phyloP scores from a whole-genome alignment of 108 stramenopile genomes.

The Licmophora abbreviata region DNA sequence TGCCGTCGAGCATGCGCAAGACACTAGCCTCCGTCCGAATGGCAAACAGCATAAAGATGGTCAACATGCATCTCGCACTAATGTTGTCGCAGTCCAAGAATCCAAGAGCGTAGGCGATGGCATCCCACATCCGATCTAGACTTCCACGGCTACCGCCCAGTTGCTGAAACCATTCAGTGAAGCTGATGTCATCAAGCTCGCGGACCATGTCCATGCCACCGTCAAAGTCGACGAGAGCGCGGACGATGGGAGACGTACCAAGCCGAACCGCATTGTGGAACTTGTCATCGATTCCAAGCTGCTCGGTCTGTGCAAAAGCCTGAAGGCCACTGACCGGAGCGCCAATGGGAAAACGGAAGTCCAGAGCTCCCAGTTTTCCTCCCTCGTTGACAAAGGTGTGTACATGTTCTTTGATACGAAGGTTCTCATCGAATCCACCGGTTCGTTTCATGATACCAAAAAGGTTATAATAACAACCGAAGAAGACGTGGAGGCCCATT shows the following conservation, averaged over 20 bases:
- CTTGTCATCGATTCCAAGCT: conserved; percentile 84
- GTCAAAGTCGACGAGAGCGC: conserved; percentile 92
- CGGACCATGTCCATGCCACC: conserved; percentile 95
- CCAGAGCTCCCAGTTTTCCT: conserved; percentile 77
- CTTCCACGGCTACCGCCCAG: conserved; percentile 86
- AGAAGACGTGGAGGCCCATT: conserved; percentile 97
- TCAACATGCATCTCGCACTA: conserved; percentile 94
- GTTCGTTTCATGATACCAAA: conserved; percentile 98
- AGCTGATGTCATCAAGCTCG: conserved; percentile 92
- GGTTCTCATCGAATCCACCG: conserved; percentile 75
- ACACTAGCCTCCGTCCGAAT: conserved; percentile 95
- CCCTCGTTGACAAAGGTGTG: conserved; percentile 94
- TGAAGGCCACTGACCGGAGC: conserved; percentile 90
- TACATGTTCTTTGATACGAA: conserved; percentile 90
- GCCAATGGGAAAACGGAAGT: conserved; percentile 91
- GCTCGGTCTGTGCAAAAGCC: conserved; percentile 87
- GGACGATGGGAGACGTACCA: conserved; percentile 90
- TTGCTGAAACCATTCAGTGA: conserved; percentile 94
- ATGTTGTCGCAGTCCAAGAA: conserved; percentile 95
- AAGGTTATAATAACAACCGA: conserved; percentile 97
- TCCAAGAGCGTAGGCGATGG: conserved; percentile 94
- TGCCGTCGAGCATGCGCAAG: conserved; percentile 91
- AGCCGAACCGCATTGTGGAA: conserved; percentile 87
- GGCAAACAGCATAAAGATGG: conserved; percentile 95
- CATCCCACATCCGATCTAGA: conserved; percentile 94